Base-by-base conservation (phyloP, 2,329 filamentous ascomycete species). In the Elsinoe perseae region DNA sequence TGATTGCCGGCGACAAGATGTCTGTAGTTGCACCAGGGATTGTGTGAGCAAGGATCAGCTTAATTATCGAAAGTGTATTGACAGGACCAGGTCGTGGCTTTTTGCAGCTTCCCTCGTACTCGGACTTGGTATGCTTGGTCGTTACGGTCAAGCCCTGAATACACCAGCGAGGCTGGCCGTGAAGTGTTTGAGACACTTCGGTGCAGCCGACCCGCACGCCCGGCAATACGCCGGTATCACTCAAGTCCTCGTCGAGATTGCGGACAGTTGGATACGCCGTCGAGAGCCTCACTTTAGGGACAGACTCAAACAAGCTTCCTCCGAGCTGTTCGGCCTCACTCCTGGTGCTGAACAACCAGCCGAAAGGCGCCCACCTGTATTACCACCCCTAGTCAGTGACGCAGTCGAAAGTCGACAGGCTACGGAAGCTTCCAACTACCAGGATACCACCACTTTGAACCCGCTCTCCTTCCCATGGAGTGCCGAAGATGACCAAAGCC, bases 101-200 rank as follows among this genome's bases (percentile, higher is more conserved):
- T 67, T 67, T 52, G 63, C 64, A 1, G 61, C 62, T 14, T 64
- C 65, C 3, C 61, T 67, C 8, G 62, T 64, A 0, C 60, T 66
- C 1, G 63, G 62, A n/a, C 57, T 67, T 4, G 64, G 63, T 1
- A 56, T 64, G 3, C 55, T 66, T 1, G 64, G 64, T 7, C 60
- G 62, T 12, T 61, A 59, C 14, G 65, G 65, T 9, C 30, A 61
- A 9, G 54, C 58, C 4, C 62, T 63, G 20, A 61, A 66, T 38
- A 59, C 60, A 9, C 58, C 60, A 10, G 62, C 61, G 28, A 53
- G 54, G 20, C 44, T 43, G 1, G 61, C 61, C 0, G 61, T 65
- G 14, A 9, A 44, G 3, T 63, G 63, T 20, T 56, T 67, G 21
- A 59, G 63, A 38, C 61, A 64, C 27, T 67, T 67, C 48, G 63